phyloP scores from a whole-genome alignment of 352 stramenopile species.

The Phytophthora aleatoria region DNA sequence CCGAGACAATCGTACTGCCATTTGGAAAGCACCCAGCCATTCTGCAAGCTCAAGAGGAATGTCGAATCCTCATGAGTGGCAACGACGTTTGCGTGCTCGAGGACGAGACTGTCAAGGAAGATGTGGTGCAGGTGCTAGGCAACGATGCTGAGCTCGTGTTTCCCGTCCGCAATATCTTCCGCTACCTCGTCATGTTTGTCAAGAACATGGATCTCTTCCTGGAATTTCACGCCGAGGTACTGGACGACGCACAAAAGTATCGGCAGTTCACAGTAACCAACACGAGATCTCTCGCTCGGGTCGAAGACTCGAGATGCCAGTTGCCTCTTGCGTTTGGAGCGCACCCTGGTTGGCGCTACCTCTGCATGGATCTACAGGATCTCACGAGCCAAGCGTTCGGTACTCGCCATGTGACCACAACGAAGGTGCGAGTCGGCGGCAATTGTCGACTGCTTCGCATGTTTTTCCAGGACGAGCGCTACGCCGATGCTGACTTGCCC shows the following conservation, averaged over 20 bases:
- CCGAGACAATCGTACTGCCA: constrained; percentile 41
- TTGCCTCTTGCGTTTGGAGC: constrained; percentile 60
- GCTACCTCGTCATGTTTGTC: constrained; percentile 83
- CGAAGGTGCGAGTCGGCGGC: constrained; percentile 57
- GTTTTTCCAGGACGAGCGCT: constrained; percentile 85
- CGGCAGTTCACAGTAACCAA: constrained; percentile 73
- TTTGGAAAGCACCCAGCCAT: constrained; percentile 59
- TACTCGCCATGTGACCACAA: constrained; percentile 75
- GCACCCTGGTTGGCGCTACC: constrained; percentile 60
- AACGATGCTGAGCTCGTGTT: constrained; percentile 75
- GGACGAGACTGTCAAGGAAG: constrained; percentile 77
- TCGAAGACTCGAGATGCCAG: constrained; percentile 60
- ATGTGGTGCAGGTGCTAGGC: constrained; percentile 79
- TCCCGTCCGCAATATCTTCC: constrained; percentile 67
- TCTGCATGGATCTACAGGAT: constrained; percentile 80
- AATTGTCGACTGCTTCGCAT: constrained; percentile 75
- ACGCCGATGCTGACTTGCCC: constrained; percentile 70
- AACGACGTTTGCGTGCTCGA: constrained; percentile 73
- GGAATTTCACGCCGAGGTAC: constrained; percentile 66
- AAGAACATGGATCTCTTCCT: constrained; percentile 82
- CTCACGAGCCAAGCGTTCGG: constrained; percentile 74
- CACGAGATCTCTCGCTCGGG: constrained; percentile 61
- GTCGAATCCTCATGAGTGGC: constrained; percentile 59
- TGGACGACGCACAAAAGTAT: constrained; percentile 75
- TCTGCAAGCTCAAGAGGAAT: constrained; percentile 63